phyloP scores from a whole-genome alignment of 129 eudicot genomes.

The Oenanthe sinensis region DNA sequence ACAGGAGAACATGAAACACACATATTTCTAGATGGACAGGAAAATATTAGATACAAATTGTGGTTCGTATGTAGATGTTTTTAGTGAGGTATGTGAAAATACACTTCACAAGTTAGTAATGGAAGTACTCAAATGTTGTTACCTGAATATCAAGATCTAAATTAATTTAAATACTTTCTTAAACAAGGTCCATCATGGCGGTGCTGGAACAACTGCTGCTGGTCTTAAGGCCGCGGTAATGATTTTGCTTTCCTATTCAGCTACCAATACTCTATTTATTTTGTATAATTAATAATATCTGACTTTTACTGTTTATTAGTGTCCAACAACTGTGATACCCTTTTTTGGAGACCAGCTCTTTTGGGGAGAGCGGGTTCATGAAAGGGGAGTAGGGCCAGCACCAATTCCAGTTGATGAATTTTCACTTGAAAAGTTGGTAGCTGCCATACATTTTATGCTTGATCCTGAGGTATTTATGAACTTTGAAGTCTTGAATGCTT shows the following conservation, averaged over 20 bases:
- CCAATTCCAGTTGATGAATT: conserved; percentile 91
- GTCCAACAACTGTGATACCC: conserved; percentile 92
- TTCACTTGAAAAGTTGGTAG: conserved; percentile 68
- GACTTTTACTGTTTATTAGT: conserved; percentile 32
- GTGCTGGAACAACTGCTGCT: conserved; percentile 99
- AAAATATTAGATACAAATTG: background rate
- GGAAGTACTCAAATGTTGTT: background rate
- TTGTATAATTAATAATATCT: background rate
- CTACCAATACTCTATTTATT: background rate
- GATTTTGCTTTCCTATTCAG: background rate
- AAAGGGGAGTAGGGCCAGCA: conserved; percentile 84
- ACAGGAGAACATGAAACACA: background rate
- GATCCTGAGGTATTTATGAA: conserved; percentile 52
- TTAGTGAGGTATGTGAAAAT: background rate
- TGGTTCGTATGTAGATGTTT: background rate
- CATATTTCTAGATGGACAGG: background rate
- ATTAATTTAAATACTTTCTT: background rate
- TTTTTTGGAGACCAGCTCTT: conserved; percentile 99
- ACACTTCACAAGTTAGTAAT: too few relatives aligned
- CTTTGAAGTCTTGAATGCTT: background rate
- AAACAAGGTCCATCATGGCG: conserved; percentile 96
- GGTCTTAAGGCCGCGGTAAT: conserved; percentile 97
- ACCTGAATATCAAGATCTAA: background rate
- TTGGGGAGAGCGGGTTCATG: conserved; percentile 93
- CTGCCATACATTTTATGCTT: conserved; percentile 81